A percentile compares a stretch with the other conserved stretches of the same genome.
Evolutionary conservation across 176 grass and related monocot species (phyloP).

Genomic region (Zizania latifolia): DNA sequence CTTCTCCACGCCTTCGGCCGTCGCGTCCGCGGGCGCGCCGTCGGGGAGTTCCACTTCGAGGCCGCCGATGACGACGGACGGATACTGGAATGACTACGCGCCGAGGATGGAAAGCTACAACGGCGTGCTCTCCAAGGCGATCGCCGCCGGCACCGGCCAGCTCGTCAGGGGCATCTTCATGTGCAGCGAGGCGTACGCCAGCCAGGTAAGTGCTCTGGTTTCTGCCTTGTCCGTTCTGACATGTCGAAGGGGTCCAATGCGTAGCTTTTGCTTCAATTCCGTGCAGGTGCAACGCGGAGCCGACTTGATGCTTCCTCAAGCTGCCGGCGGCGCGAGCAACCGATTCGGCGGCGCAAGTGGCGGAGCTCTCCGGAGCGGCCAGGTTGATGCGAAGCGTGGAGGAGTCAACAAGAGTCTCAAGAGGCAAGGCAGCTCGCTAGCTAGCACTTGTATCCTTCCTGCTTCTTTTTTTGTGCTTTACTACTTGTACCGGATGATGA

Average conservation of each 20-base stretch:
- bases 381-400: conserved; percentile 25
- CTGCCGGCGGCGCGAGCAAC: conserved; percentile 8
- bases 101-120: conserved; percentile 75
- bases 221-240: background rate
- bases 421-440: conserved; percentile 36
- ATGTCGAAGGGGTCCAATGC: background rate
- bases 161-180: conserved; percentile 90
- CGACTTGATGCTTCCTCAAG: conserved; percentile 58
- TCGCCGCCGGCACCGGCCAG: conserved; percentile 69
- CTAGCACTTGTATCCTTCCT: background rate
- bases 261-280: background rate
- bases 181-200: conserved; percentile 72
- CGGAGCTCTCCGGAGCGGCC: conserved; percentile 8
- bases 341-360: conserved; percentile 14
- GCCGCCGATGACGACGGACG: conserved; percentile 25
- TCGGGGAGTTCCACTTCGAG: conserved; percentile 2
- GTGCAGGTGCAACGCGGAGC: conserved; percentile 79
- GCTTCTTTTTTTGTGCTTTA: background rate
- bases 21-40: background rate
- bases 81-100: conserved; percentile 73
- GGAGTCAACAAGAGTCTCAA: conserved; percentile 70
- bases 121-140: conserved; percentile 59
- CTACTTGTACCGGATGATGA: background rate
- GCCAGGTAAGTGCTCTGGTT: conserved; percentile 37
- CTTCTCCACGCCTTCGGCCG: conserved; percentile 50